These are phyloP conservation scores for Paraphaeosphaeria minitans DNA, from an alignment of 2,329 filamentous ascomycete species.

Conservation along the genomic window DNA sequence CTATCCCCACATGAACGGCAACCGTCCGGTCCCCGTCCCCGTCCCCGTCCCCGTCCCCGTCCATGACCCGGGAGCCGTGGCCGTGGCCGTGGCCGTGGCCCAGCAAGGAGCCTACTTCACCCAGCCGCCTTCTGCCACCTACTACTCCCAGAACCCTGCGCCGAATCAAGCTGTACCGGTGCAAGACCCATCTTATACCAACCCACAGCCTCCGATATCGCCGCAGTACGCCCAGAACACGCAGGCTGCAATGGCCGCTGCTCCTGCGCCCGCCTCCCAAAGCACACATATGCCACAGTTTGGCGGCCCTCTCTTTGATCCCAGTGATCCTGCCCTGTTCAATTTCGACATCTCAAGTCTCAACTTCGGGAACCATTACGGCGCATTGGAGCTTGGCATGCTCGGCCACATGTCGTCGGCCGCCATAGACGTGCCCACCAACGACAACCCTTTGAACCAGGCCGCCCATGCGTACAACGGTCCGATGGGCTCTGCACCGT, in stretches of 20 bases:
- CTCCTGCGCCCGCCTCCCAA: slow-evolving; percentile 51
- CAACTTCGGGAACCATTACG: slow-evolving; percentile 96
- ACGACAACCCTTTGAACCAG: slow-evolving; percentile 57
- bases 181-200: slow-evolving; percentile 60
- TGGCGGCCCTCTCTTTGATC: slow-evolving; percentile 74
- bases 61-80: slow-evolving; percentile 30
- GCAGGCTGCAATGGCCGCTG: slow-evolving; percentile 53
- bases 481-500: slow-evolving; percentile 42
- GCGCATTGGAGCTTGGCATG: slow-evolving; percentile 94
- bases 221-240: slow-evolving; percentile 70
- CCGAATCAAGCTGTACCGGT: slow-evolving; percentile 50
- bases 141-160: slow-evolving; percentile 49
- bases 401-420: slow-evolving; percentile 95
- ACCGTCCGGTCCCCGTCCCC: slow-evolving; percentile 49
- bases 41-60: slow-evolving; percentile 35
- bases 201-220: slow-evolving; percentile 74
- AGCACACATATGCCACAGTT: slow-evolving; percentile 52
- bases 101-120: slow-evolving; percentile 52
- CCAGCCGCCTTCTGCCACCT: slow-evolving; percentile 42
- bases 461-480: slow-evolving; percentile 46
- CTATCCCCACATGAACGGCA: slow-evolving; percentile 61
- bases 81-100: slow-evolving; percentile 31
- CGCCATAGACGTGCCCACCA: slow-evolving; percentile 76
- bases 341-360: slow-evolving; percentile 95
- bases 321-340: slow-evolving; percentile 88